phyloP scores from a whole-genome alignment of 2,329 filamentous ascomycete genomes.

The Trichoderma brevicompactum region DNA sequence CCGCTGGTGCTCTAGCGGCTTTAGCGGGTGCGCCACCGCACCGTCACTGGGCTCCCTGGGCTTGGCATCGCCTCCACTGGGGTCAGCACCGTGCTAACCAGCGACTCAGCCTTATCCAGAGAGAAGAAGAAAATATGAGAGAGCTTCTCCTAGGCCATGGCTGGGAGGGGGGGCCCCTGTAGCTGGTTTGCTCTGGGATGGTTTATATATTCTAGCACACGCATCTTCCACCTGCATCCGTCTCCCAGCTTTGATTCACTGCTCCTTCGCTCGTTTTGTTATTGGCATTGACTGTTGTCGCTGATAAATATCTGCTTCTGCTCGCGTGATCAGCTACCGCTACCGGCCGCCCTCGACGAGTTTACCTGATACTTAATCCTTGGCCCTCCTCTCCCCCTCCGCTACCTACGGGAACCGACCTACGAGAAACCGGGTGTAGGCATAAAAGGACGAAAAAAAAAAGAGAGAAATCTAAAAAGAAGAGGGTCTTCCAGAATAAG shows the following conservation, averaged over 20 bases:
- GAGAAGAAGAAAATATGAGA: neutral
- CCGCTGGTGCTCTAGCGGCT: constrained; percentile 23
- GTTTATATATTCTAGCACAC: constrained; percentile 23
- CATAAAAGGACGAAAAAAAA: too few species aligned
- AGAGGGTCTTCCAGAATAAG: neutral
- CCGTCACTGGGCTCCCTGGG: constrained; percentile 21
- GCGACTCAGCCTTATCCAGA: constrained; percentile 22
- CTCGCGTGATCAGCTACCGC: constrained; percentile 24
- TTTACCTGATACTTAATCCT: neutral
- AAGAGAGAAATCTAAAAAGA: too few species aligned
- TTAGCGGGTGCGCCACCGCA: constrained; percentile 24
- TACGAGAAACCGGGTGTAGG: neutral
- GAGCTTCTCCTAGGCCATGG: neutral
- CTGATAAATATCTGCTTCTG: neutral
- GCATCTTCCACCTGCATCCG: constrained; percentile 10
- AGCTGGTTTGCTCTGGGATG: neutral
- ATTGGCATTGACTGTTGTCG: neutral
- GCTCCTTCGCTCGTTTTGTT: constrained; percentile 17
- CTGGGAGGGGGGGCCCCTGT: neutral
- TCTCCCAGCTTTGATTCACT: constrained; percentile 9
- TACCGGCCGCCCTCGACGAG: neutral
- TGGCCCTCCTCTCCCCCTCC: neutral
- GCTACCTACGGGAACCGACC: neutral
- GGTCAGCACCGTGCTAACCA: constrained; percentile 7
- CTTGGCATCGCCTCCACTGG: constrained; percentile 23